These are phyloP conservation scores for Colletotrichum acutatum DNA, from an alignment of 2,329 filamentous ascomycete genomes.

Conservation along the genomic window DNA sequence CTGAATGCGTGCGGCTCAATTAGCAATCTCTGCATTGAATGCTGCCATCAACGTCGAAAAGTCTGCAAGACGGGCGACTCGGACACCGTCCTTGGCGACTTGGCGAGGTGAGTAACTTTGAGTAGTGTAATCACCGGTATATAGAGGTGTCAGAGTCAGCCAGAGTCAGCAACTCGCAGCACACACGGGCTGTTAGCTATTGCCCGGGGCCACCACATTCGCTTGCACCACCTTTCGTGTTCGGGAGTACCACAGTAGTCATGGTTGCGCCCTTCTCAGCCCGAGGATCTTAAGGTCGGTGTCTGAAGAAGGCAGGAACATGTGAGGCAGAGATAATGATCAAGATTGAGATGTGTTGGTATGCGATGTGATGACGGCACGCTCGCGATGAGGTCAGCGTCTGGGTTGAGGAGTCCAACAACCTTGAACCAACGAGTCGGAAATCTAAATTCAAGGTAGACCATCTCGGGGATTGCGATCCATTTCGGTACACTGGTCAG, in stretches of 20 bases:
- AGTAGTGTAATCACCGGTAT: neutral
- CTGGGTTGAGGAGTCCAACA: neutral
- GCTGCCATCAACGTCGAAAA: neutral
- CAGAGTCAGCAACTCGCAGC: neutral
- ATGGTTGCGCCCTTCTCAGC: neutral
- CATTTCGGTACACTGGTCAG: neutral
- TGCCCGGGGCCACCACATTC: neutral
- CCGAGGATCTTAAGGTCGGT: neutral
- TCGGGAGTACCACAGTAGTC: neutral
- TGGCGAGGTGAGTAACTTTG: slow-evolving; percentile 1
- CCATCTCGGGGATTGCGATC: neutral
- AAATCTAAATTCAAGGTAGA: neutral
- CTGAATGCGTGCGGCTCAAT: neutral
- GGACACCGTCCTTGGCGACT: neutral
- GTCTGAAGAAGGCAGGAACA: neutral
- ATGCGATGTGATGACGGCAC: neutral
- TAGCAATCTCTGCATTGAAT: neutral
- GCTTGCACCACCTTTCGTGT: neutral
- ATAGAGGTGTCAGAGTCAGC: neutral
- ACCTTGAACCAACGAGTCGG: neutral
- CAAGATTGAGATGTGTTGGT: neutral
- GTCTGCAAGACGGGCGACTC: neutral
- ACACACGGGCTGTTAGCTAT: neutral
- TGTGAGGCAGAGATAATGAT: neutral
- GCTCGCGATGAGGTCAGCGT: neutral